Evolutionary conservation across 768 basidiomycete genomes (phyloP), one percentile per base, ranked within the genome.

Genomic region (Coprinopsis strossmayeri): DNA sequence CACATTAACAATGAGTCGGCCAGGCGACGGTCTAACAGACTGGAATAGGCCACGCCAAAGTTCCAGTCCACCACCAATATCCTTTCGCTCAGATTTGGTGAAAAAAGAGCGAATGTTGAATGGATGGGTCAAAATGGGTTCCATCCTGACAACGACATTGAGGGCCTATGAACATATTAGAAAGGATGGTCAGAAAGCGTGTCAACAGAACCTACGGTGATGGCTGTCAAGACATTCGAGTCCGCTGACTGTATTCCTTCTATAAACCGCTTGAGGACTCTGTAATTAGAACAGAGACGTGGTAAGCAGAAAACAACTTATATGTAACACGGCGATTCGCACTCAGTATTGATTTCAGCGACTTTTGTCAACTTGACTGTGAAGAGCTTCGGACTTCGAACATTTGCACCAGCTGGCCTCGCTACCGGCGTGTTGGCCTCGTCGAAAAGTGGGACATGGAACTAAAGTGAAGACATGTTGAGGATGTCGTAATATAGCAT

Each of bases 1-100:
- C 54, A 91, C 74, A 51, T 91, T 91, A 54, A 91, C 72, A 26
- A 89, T 64, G 66, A 91, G 76, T 3, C 69, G 69, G 0, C 79
- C 80, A 13, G 80, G 72, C 0, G 78, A 81, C 13, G 87, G 87
- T 18, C 88, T 72, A 10, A 89, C 74, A 0, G 84, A 86, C 60
- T 90, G 89, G 65, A 91, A 89, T 50, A 87, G 90, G 0, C 88
- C 88, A 3, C 88, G 72, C 86, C 86, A 87, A 2, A 90, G 70
- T 17, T 78, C 71, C 3, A 91, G 69, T 0, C 89, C 88, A 0
- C 62, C 57, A 1, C 87, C 84, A 20, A 88, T 71, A 37, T 70
- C 64, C 52, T 70, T 77, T 3, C 67, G 74, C 51, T 81, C 87
- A 0, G 63, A 61, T 34, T 77, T 63, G 0, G 85, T 85, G 60